These are phyloP conservation scores for Mortierella polycephala DNA, from an alignment of 371 early-diverging fungal species.

Conservation along the genomic window DNA sequence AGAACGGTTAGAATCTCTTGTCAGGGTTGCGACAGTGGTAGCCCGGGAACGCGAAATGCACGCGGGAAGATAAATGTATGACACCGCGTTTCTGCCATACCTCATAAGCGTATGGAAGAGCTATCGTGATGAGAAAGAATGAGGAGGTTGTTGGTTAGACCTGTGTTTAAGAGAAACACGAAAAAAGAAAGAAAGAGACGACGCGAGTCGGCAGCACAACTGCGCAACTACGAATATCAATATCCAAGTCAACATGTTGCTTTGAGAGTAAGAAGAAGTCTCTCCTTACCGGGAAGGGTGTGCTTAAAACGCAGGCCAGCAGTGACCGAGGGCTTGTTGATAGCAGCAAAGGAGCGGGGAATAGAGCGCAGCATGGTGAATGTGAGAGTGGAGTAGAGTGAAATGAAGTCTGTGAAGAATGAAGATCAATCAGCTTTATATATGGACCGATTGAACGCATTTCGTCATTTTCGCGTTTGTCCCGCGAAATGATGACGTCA, in stretches of 20 bases:
- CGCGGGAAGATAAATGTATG: slow-evolving; percentile 4
- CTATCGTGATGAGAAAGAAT: slow-evolving; percentile 1
- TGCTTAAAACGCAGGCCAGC: slow-evolving; percentile 61
- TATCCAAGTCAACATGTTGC: background rate
- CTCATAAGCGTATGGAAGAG: slow-evolving; percentile 78
- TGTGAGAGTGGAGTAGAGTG: slow-evolving; percentile 10
- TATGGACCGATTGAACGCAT: no score
- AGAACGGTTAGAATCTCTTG: background rate
- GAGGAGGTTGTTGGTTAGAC: no score
- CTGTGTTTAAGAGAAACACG: background rate
- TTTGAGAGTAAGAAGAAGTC: background rate
- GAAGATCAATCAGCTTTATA: no score
- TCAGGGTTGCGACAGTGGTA: background rate
- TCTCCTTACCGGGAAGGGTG: slow-evolving; percentile 61
- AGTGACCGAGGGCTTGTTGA: slow-evolving; percentile 64
- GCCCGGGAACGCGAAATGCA: slow-evolving; percentile 6
- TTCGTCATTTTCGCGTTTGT: no score
- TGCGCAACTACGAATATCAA: background rate
- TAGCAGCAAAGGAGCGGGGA: slow-evolving; percentile 62
- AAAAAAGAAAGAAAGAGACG: background rate
- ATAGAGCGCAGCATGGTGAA: slow-evolving; percentile 49
- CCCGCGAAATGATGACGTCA: no score
- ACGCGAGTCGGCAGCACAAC: background rate
- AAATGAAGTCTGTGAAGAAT: no score
- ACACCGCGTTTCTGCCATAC: slow-evolving; percentile 42